Evolutionary conservation across 1,284 basidiomycete genomes (phyloP).

Genomic region (Testicularia cyperi): DNA sequence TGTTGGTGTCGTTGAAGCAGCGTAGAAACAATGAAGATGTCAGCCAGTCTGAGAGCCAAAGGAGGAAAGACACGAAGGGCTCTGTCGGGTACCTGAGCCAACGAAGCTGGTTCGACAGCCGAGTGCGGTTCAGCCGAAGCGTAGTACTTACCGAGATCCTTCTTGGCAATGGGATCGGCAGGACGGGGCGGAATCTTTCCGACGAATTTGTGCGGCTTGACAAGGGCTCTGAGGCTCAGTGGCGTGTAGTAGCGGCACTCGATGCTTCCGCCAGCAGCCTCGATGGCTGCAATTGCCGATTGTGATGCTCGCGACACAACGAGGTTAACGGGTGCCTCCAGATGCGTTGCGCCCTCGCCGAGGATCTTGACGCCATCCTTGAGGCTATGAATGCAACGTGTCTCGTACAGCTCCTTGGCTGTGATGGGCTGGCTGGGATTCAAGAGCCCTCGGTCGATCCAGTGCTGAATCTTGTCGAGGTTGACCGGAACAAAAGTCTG

Average conservation of each 20-base stretch:
- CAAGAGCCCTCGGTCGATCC: slow-evolving; percentile 82
- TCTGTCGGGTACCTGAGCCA: no score
- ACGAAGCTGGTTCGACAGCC: no score
- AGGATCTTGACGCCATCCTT: slow-evolving; percentile 89
- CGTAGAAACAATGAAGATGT: no score
- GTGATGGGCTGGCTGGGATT: slow-evolving; percentile 81
- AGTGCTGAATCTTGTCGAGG: slow-evolving; percentile 82
- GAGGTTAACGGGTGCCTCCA: slow-evolving; percentile 77
- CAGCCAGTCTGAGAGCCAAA: no score
- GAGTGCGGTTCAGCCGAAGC: background rate
- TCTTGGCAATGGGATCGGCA: slow-evolving; percentile 50
- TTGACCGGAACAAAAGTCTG: slow-evolving; percentile 79
- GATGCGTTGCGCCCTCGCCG: slow-evolving; percentile 72
- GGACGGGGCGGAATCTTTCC: slow-evolving; percentile 42
- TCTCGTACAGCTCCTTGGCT: slow-evolving; percentile 77
- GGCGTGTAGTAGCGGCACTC: slow-evolving; percentile 90
- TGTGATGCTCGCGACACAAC: slow-evolving; percentile 82
- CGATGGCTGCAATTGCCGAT: slow-evolving; percentile 80
- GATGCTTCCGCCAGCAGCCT: slow-evolving; percentile 77
- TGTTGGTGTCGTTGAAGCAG: no score
- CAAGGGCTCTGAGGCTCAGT: slow-evolving; percentile 76
- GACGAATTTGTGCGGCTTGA: slow-evolving; percentile 65
- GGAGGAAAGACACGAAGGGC: no score
- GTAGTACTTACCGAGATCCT: slow-evolving; percentile 40
- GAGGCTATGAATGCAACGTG: slow-evolving; percentile 82